Evolutionary conservation across 306 rosid genomes (phyloP), one percentile per base, ranked within the genome.

Genomic region (Prunus fruticosa): DNA sequence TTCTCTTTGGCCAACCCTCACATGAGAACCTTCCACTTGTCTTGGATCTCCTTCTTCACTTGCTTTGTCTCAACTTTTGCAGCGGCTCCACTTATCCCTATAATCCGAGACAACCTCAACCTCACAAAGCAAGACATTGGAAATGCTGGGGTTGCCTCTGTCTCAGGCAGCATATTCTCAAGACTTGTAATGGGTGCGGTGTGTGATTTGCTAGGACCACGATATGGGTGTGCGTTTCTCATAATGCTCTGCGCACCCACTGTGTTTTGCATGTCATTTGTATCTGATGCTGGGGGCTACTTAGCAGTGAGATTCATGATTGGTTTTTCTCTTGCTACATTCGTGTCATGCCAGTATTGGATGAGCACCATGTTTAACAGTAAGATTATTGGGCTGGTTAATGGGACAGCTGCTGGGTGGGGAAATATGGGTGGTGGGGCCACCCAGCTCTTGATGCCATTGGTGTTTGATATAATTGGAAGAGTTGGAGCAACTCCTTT

Each of bases 361-460:
- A 94, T 94, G 98, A 93, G 98, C 30, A 91, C 97, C 1, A 90
- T 93, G 96, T 93, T 91, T 61, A 91, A 90, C 64, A 60, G 93
- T 50, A 87, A 92, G 90, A 92, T 94, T 12, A 84, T 94, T 0
- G 98, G 98, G 22, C 83, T 92, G 20, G 98, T 64, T 3, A 92
- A 94, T 38, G 98, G 98, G 19, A 92, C 97, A 0, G 93, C 96
- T 0, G 97, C 95, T 0, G 98, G 98, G 19, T 94, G 98, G 98
- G 98, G 98, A 0, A 94, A 94, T 74, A 90, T 92, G 98, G 97
- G 98, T 0, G 96, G 98, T 41, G 96, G 98, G 4, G 98, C 95
- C 11, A 92, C 98, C 60, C 98, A 94, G 65, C 89, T 94, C 51
- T 50, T 94, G 34, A 94, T 94, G 98, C 98, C 98, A 0, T 22